phyloP scores from a whole-genome alignment of 2,329 filamentous ascomycete genomes.

The Fusarium proliferatum region DNA sequence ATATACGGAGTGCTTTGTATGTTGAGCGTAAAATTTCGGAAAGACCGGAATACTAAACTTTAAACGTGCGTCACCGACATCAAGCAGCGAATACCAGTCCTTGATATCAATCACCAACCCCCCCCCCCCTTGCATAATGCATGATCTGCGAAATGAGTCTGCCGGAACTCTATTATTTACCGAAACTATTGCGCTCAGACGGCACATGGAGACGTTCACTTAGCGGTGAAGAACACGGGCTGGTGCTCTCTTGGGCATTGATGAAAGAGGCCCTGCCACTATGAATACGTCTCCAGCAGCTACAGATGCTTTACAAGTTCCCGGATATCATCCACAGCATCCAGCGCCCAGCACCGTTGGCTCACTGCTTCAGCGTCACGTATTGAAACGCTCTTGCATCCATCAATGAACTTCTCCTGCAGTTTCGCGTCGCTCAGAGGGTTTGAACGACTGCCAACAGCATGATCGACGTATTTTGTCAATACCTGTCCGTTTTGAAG shows the following conservation, averaged over 20 bases:
- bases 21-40: no score
- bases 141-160: not conserved
- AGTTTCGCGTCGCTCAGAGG: not conserved
- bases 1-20: no score
- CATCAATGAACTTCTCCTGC: not conserved
- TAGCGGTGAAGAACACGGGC: not conserved
- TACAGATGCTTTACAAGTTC: not conserved
- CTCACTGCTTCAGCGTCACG: not conserved
- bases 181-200: not conserved
- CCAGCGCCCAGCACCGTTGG: not conserved
- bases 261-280: not conserved
- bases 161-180: not conserved
- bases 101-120: no score
- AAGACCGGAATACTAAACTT: no score
- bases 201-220: rapidly evolving
- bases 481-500: not conserved
- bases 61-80: not conserved
- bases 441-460: not conserved
- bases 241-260: rapidly evolving
- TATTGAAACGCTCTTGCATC: not conserved
- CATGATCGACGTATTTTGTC: not conserved
- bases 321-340: not conserved
- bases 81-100: rapidly evolving
- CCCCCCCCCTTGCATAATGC: not conserved
- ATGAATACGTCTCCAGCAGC: not conserved